These are phyloP conservation scores for Babesia divergens DNA, from an alignment of 169 alveolate genomes.

Conservation along the genomic window DNA sequence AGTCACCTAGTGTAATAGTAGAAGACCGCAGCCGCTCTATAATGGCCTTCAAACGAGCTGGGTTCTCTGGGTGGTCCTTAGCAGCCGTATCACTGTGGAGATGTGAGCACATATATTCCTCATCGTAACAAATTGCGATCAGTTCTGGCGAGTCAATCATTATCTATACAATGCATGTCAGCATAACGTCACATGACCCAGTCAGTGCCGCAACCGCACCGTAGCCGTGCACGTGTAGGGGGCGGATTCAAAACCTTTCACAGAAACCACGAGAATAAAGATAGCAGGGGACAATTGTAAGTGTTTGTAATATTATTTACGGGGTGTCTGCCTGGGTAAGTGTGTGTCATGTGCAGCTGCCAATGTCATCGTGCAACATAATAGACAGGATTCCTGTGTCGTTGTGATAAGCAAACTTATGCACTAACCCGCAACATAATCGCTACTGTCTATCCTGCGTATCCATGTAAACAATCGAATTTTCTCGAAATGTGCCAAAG, in stretches of 20 bases:
- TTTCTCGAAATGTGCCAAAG: neutral
- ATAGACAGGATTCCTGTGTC: conserved; percentile 9
- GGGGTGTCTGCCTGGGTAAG: no score
- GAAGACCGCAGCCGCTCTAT: conserved; percentile 1
- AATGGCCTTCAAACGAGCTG: conserved; percentile 27
- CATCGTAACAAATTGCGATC: conserved; percentile 37
- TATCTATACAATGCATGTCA: no score
- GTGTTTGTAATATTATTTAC: no score
- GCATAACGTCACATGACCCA: neutral
- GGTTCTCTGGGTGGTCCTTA: conserved; percentile 22
- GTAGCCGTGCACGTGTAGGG: no score
- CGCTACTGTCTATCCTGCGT: conserved; percentile 12
- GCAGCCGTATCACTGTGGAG: conserved; percentile 20
- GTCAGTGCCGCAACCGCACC: no score
- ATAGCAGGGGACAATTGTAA: no score
- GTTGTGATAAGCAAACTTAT: neutral
- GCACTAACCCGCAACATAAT: conserved; percentile 7
- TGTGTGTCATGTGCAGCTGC: neutral
- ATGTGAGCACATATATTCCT: conserved; percentile 26
- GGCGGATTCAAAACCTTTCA: no score
- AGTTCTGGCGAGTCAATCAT: neutral
- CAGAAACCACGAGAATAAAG: no score
- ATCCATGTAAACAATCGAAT: conserved; percentile 3
- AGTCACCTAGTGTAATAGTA: neutral
- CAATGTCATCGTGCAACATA: neutral